Percentiles rank a stretch among this genome's conserved stretches.
phyloP scores from a whole-genome alignment of 805 yeast genomes.

The Martiniozyma abietophila region DNA sequence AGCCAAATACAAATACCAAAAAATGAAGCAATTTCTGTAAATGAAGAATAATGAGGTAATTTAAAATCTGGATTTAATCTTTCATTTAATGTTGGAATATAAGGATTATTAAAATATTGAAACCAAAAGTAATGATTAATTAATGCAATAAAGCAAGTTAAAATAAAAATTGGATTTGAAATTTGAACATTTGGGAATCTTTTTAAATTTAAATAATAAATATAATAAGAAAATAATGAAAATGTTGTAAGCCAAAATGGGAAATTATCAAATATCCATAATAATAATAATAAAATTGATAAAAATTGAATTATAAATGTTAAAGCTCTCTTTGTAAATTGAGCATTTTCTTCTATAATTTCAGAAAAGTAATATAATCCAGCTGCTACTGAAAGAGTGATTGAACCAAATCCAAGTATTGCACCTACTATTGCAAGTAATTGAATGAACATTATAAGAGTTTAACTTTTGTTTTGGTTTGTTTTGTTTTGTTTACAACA shows the following conservation, averaged over 20 bases:
- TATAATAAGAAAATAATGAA: conserved; percentile 58
- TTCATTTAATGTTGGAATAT: conserved; percentile 59
- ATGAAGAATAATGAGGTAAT: conserved; percentile 66
- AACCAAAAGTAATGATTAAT: conserved; percentile 88
- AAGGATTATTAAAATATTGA: conserved; percentile 64
- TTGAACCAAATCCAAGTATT: conserved; percentile 48
- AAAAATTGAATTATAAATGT: conserved; percentile 53
- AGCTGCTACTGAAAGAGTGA: conserved; percentile 64
- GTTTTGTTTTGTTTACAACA: not conserved
- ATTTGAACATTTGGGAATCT: conserved; percentile 79
- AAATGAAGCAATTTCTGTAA: conserved; percentile 88
- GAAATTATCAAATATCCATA: conserved; percentile 69
- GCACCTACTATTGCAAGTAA: conserved; percentile 53
- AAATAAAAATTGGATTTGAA: conserved; percentile 59
- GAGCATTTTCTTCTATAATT: conserved; percentile 87
- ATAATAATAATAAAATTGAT: conserved; percentile 37
- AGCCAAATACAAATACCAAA: conserved; percentile 93
- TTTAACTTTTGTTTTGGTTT: not conserved
- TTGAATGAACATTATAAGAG: conserved; percentile 42
- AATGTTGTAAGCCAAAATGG: conserved; percentile 62
- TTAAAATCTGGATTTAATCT: conserved; percentile 48
- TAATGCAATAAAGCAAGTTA: conserved; percentile 64
- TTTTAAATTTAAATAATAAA: conserved; percentile 69
- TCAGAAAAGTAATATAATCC: conserved; percentile 89
- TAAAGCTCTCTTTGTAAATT: conserved; percentile 67